Percentiles rank a stretch among this genome's conserved stretches.
These are phyloP conservation scores for Penicillium paradoxum DNA, from an alignment of 495 filamentous ascomycete genomes.

Conservation along the genomic window DNA sequence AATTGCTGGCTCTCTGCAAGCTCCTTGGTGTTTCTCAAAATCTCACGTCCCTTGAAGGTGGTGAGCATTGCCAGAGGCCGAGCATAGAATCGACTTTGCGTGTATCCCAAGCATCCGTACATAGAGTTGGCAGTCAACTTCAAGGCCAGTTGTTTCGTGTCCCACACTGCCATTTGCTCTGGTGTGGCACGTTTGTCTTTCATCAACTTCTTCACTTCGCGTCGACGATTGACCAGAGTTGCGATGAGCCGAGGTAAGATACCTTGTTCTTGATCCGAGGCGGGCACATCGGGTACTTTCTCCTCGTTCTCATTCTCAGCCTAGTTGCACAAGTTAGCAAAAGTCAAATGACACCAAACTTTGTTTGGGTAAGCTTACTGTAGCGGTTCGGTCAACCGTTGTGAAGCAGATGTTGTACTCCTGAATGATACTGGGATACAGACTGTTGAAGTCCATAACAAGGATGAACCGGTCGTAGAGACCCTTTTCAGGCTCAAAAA, in stretches of 20 bases:
- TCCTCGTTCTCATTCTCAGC: conserved; percentile 72
- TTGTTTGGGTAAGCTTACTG: conserved; percentile 38
- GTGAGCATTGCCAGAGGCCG: conserved; percentile 92
- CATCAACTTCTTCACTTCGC: conserved; percentile 92
- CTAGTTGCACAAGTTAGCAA: conserved; percentile 35
- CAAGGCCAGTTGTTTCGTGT: conserved; percentile 93
- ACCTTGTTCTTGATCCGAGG: conserved; percentile 63
- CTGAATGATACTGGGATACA: conserved; percentile 98
- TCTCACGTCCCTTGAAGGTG: conserved; percentile 96
- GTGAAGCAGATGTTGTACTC: conserved; percentile 99
- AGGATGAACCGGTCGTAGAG: conserved; percentile 95
- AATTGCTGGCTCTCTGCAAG: conserved; percentile 83
- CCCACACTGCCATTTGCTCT: conserved; percentile 90
- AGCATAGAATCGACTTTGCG: conserved; percentile 93
- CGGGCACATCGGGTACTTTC: conserved; percentile 67
- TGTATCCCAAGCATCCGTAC: conserved; percentile 98
- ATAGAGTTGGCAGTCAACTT: conserved; percentile 99
- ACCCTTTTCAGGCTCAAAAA: conserved; percentile 96
- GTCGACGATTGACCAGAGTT: conserved; percentile 79
- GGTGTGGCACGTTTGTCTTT: conserved; percentile 83
- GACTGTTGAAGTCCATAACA: conserved; percentile 99
- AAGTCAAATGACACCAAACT: neutral
- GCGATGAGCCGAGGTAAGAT: conserved; percentile 87
- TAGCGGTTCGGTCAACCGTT: conserved; percentile 72
- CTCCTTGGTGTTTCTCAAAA: conserved; percentile 90